Evolutionary conservation across 495 filamentous ascomycete genomes (phyloP).

Genomic region (Xeromyces bisporus): DNA sequence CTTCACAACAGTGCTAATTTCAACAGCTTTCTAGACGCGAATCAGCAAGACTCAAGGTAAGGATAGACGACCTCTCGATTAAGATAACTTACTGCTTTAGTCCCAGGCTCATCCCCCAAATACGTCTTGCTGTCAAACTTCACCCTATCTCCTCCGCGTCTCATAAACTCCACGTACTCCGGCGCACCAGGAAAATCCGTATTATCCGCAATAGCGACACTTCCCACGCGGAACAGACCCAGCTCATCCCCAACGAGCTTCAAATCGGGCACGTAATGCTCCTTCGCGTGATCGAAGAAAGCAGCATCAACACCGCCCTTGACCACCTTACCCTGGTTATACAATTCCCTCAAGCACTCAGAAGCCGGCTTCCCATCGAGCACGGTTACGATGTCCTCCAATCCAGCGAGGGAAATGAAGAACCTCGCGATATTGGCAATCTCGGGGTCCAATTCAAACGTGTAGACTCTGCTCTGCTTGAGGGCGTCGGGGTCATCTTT

Average conservation of each 20-base stretch:
- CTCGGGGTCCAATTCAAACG: conserved; percentile 13
- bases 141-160: conserved; percentile 7
- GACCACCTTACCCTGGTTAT: conserved; percentile 8
- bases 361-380: conserved; percentile 12
- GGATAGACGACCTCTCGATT: too few species aligned
- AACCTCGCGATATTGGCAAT: conserved; percentile 12
- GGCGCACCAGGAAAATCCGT: conserved; percentile 12
- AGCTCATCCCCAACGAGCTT: conserved; percentile 15
- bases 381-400: conserved; percentile 15
- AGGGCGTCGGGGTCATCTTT: conserved; percentile 3
- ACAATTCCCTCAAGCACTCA: conserved; percentile 11
- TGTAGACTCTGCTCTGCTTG: conserved; percentile 13
- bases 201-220: conserved; percentile 14
- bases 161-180: conserved; percentile 17
- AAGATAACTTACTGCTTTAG: too few species aligned
- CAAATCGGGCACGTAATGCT: conserved; percentile 16
- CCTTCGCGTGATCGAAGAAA: conserved; percentile 20
- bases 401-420: conserved; percentile 12
- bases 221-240: conserved; percentile 8
- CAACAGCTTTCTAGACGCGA: too few species aligned
- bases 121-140: too few species aligned
- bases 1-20: too few species aligned
- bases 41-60: too few species aligned
- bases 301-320: conserved; percentile 8
- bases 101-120: too few species aligned